Conservation (phyloP, 73 alveolate genomes). For the Paramecium pentaurelia region DNA sequence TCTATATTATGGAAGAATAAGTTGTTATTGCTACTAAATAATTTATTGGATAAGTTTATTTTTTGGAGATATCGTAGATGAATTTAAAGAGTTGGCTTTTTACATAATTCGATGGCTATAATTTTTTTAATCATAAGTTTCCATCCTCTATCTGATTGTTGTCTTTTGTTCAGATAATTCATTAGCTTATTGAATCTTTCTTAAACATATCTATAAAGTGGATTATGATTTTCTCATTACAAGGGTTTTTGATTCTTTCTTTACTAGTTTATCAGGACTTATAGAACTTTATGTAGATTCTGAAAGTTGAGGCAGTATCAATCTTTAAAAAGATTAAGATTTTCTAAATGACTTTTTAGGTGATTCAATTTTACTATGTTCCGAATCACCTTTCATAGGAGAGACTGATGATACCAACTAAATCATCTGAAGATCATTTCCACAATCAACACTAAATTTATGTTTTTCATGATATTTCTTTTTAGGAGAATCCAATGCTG, state of each 20-base stretch:
- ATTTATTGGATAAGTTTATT: background rate
- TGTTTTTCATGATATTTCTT: background rate
- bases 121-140: background rate
- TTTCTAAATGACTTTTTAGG: background rate
- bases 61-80: background rate
- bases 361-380: background rate
- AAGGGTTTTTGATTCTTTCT: background rate
- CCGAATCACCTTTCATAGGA: background rate
- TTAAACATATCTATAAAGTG: background rate
- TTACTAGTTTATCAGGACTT: background rate
- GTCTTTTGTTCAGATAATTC: background rate
- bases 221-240: background rate
- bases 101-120: background rate
- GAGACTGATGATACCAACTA: background rate
- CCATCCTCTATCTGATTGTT: background rate
- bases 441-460: background rate
- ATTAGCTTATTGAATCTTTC: background rate
- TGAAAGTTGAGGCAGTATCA: background rate
- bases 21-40: background rate
- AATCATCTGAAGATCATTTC: background rate
- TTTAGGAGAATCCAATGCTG: background rate
- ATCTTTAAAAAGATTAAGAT: background rate
- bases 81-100: background rate
- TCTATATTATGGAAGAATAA: conserved; percentile 19
- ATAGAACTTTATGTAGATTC: background rate